phyloP scores from a whole-genome alignment of 2,329 filamentous ascomycete species.

The Aspergillus udagawae region DNA sequence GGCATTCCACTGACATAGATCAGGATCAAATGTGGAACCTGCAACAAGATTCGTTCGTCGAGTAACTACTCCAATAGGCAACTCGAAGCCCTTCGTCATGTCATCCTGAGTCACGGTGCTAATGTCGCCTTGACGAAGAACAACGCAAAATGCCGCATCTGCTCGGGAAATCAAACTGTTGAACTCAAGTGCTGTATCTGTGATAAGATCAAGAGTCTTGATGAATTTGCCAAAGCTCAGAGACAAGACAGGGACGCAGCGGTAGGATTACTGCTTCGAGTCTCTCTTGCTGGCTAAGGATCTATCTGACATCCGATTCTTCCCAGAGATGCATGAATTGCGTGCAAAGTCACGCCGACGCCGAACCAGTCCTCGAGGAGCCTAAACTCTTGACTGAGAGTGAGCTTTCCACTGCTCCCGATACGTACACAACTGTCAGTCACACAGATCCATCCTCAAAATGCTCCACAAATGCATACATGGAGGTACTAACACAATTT shows the following conservation, averaged over 20 bases:
- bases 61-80: slow-evolving; percentile 47
- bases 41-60: slow-evolving; percentile 38
- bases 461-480: neutral
- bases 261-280: slow-evolving; percentile 31
- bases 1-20: slow-evolving; percentile 1
- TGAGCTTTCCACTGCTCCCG: slow-evolving; percentile 6
- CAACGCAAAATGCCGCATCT: slow-evolving; percentile 41
- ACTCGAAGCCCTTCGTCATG: slow-evolving; percentile 32
- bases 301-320: neutral
- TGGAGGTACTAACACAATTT: neutral
- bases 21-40: slow-evolving; percentile 47
- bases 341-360: slow-evolving; percentile 31
- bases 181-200: slow-evolving; percentile 51
- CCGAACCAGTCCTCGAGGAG: slow-evolving; percentile 31
- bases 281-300: neutral
- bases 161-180: slow-evolving; percentile 39
- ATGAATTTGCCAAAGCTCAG: slow-evolving; percentile 49
- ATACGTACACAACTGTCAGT: slow-evolving; percentile 8
- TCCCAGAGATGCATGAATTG: slow-evolving; percentile 42
- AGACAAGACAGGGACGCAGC: slow-evolving; percentile 43
- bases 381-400: slow-evolving; percentile 20
- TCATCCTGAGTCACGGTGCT: slow-evolving; percentile 14
- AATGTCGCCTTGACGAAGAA: slow-evolving; percentile 12
- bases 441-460: neutral
- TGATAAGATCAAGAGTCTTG: slow-evolving; percentile 42